Evolutionary conservation across 306 rosid species (phyloP), one percentile per base, ranked within the genome.

Genomic region (Malus sieversii): DNA sequence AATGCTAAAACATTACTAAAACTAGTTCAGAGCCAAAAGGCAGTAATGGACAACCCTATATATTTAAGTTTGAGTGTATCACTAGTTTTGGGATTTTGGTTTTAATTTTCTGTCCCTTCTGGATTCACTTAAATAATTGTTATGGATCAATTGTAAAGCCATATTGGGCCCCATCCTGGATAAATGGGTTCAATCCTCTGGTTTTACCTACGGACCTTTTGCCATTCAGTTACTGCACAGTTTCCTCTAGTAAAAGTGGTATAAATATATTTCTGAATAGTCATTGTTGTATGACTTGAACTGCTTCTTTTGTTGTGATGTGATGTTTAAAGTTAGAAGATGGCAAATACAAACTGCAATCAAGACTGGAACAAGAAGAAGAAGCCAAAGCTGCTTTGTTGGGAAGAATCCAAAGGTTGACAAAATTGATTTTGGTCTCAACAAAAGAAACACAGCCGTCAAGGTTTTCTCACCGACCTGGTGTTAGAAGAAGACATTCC

Each of bases 281-380:
- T 32, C 65, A 23, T 19, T 51, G 4, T 52, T 68, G 40, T 44
- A 53, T 71, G 82, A 77, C 77, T 66, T 87, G 76, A 88, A 79
- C 76, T 75, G 55, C 78, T 83, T 66, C 64, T 68, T 75, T 83
- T 76, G 71, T 55, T 86, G 73, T 70, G 75, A 66, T 84, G 77
- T 80, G 73, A 82, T 79, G 81, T 85, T 60, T 81, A 79, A 80
- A 96, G 99, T 88, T 96, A 83, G 98, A 96, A 78, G 99, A 89
- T 77, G 98, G 99, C 81, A 96, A 89, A 84, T 90, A 86, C 82
- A 92, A 86, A 84, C 84, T 96, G 82, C 99, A 92, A 68, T 92
- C 98, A 74, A 86, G 97, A 85, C 80, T 96, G 93, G 99, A 96
- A 87, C 90, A 96, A 88, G 99, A 96, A 78, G 99, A 96, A 87